Percentiles rank a stretch among this genome's conserved stretches.
phyloP scores from a whole-genome alignment of 306 rosid species.

The Glycine latifolia region DNA sequence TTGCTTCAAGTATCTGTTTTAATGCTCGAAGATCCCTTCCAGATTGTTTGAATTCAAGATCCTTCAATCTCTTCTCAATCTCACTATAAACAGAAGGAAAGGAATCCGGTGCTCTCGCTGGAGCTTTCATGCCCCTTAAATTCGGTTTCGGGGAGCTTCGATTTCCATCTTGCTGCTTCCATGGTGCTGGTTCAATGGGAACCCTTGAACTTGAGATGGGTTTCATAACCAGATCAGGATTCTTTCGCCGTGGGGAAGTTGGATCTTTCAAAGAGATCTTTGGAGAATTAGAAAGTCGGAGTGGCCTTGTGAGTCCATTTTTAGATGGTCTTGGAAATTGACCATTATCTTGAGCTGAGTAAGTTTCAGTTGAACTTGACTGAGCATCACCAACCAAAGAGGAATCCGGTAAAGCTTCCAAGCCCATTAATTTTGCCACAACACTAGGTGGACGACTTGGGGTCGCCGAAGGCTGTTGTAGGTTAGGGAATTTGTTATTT shows the following conservation, averaged over 20 bases:
- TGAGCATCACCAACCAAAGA: slow-evolving; percentile 50
- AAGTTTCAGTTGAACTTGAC: slow-evolving; percentile 44
- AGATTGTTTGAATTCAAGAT: slow-evolving; percentile 85
- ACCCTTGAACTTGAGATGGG: slow-evolving; percentile 78
- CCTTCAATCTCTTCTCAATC: slow-evolving; percentile 82
- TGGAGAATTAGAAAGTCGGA: slow-evolving; percentile 55
- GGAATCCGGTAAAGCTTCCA: slow-evolving; percentile 84
- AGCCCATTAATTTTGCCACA: slow-evolving; percentile 95
- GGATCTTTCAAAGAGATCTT: slow-evolving; percentile 66
- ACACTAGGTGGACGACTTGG: slow-evolving; percentile 78
- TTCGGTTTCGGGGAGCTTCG: slow-evolving; percentile 58
- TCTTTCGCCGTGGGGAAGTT: slow-evolving; percentile 67
- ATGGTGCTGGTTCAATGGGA: slow-evolving; percentile 91
- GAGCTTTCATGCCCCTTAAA: slow-evolving; percentile 54
- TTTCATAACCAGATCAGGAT: slow-evolving; percentile 69
- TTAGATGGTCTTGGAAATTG: slow-evolving; percentile 47
- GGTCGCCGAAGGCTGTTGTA: slow-evolving; percentile 51
- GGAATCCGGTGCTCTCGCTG: slow-evolving; percentile 57
- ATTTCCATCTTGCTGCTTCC: slow-evolving; percentile 80
- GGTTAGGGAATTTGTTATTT: slow-evolving; percentile 49
- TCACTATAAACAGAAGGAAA: slow-evolving; percentile 78
- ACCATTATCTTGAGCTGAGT: slow-evolving; percentile 47
- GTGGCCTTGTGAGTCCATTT: slow-evolving; percentile 58
- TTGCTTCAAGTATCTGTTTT: slow-evolving; percentile 86
- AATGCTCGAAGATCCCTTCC: slow-evolving; percentile 89